Conservation (phyloP, 106 monocot genomes). For the Agapanthus africanus region DNA sequence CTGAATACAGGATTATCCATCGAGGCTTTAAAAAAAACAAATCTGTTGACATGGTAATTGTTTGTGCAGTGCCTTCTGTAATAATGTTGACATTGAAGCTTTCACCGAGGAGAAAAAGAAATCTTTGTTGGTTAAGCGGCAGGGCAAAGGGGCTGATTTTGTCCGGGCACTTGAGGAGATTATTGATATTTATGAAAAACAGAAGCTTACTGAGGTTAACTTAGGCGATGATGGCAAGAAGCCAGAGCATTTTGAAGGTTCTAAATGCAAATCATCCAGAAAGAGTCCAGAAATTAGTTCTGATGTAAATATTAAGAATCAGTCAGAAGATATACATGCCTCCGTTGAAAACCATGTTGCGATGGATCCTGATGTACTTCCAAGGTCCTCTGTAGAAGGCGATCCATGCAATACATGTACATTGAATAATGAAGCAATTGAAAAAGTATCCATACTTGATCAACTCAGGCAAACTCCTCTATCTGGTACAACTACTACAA, state of each 20-base stretch:
- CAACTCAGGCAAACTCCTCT: constrained; percentile 44
- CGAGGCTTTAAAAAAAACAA: neutral
- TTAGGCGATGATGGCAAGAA: constrained; percentile 11
- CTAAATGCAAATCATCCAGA: constrained; percentile 16
- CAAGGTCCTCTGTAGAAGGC: constrained; percentile 3
- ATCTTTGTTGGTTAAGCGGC: constrained; percentile 60
- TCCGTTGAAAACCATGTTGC: constrained; percentile 12
- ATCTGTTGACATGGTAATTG: constrained; percentile 8
- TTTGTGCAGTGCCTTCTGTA: constrained; percentile 87
- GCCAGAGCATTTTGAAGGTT: constrained; percentile 18
- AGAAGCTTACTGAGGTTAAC: constrained; percentile 19
- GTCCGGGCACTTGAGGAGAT: constrained; percentile 95
- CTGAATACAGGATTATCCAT: neutral
- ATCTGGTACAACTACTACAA: constrained; percentile 26
- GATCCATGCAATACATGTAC: constrained; percentile 20
- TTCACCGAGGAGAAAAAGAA: constrained; percentile 98
- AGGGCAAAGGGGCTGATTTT: constrained; percentile 97
- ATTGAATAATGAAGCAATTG: constrained; percentile 21
- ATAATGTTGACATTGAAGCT: constrained; percentile 91
- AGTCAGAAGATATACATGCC: constrained; percentile 14
- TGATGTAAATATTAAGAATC: neutral
- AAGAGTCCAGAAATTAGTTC: constrained; percentile 18
- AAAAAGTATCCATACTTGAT: constrained; percentile 50
- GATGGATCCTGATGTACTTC: constrained; percentile 15
- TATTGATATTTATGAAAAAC: constrained; percentile 68